These are phyloP conservation scores for Aspergillus carlsbadensis DNA, from an alignment of 495 filamentous ascomycete species.

Conservation along the genomic window DNA sequence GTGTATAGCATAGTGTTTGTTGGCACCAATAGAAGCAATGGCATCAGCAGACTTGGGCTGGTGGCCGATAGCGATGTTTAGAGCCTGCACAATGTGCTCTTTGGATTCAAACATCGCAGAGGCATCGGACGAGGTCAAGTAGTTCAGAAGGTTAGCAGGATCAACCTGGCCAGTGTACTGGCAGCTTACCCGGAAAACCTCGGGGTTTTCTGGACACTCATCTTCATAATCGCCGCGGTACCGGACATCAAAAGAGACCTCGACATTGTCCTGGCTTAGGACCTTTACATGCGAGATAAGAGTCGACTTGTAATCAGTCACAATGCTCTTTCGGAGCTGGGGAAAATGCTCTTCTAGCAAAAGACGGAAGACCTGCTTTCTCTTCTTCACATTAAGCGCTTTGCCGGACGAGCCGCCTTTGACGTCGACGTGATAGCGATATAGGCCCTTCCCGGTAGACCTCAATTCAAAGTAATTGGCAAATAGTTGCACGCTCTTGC, in stretches of 20 bases:
- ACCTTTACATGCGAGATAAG: conserved; percentile 45
- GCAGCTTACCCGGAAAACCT: conserved; percentile 46
- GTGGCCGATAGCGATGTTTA: conserved; percentile 54
- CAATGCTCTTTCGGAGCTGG: conserved; percentile 32
- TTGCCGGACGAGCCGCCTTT: conserved; percentile 23
- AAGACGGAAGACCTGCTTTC: conserved; percentile 50
- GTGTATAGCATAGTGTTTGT: conserved; percentile 40
- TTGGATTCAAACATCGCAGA: conserved; percentile 38
- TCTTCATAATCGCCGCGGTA: conserved; percentile 40
- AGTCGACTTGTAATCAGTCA: conserved; percentile 59
- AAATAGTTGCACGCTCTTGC: conserved; percentile 52
- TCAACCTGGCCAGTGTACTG: conserved; percentile 43
- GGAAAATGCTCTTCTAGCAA: conserved; percentile 45
- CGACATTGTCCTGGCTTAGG: conserved; percentile 11
- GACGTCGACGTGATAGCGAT: conserved; percentile 37
- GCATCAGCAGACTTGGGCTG: conserved; percentile 33
- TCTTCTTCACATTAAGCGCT: conserved; percentile 51
- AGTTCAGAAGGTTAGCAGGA: conserved; percentile 50
- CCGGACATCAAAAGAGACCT: conserved; percentile 33
- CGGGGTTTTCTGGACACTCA: conserved; percentile 38
- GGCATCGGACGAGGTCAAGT: conserved; percentile 51
- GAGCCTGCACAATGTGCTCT: conserved; percentile 43
- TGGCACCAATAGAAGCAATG: conserved; percentile 36
- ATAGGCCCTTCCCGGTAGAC: conserved; percentile 33
- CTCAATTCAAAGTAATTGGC: conserved; percentile 64